Evolutionary conservation across 2,329 filamentous ascomycete species (phyloP), one percentile per base, ranked within the genome.

Genomic region (Cladorrhinum sp.): DNA sequence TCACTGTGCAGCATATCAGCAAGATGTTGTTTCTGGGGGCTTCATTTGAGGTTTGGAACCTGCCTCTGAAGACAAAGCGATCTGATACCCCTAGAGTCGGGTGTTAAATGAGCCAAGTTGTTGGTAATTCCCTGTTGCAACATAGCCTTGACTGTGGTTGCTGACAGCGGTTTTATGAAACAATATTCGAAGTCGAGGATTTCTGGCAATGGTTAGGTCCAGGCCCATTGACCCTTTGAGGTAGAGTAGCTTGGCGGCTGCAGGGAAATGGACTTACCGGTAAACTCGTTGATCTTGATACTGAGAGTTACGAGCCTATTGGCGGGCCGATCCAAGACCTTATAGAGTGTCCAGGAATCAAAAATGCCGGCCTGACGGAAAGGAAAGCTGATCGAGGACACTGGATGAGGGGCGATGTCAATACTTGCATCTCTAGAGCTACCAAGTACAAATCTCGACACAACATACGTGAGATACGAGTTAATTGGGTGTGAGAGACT

Each of bases 331-430:
- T 62, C 60, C 18, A 56, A 41, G 2, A 32, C 60, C 36, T 59
- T 62, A 24, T 57, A 62, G 13, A 62, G 49, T n/a, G 41, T 59
- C 62, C 62, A 64, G 10, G 58, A 51, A n/a, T 10, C 22, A 3
- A 3, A 18, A 0, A 50, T 36, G 1, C 60, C 58, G 9, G 50
- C n/a, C 9, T 57, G 62, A 12, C 58, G 60, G 45, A 59, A 22
- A 6, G 58, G 58, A 48, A 64, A 64, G 22, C 51, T 52, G 13
- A 62, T 41, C 2, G 55, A 53, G n/a, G 62, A 64, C 25, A 64
- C 62, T 64, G 22, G 10, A 36, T 16, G 32, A 12, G 32, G 32
- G 16, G 12, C 3, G 9, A 36, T 12, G 3, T 36, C 9, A 36
- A 13, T 36, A n/a, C n/a, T n/a, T n/a, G n/a, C n/a, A n/a, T n/a